Evolutionary conservation across 371 early-diverging fungal species (phyloP).

Genomic region (Syncephalis plumigaleata): DNA sequence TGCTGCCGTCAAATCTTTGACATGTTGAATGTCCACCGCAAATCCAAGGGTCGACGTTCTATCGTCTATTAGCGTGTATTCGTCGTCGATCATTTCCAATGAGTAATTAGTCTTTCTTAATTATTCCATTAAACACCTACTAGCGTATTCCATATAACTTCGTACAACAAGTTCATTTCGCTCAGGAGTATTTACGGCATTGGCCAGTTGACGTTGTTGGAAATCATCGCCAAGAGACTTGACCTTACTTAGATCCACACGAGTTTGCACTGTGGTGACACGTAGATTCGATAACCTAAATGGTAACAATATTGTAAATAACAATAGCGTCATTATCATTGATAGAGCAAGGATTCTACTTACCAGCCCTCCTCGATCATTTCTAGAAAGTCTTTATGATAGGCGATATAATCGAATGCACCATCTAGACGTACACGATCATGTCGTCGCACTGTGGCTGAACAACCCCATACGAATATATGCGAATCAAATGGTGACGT

Average conservation of each 20-base stretch:
- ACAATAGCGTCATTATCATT: too few species aligned
- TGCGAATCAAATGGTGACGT: slow-evolving; percentile 13
- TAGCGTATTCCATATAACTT: slow-evolving; percentile 35
- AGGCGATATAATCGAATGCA: slow-evolving; percentile 65
- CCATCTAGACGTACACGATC: slow-evolving; percentile 52
- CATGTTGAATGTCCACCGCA: slow-evolving; percentile 70
- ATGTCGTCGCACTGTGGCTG: slow-evolving; percentile 74
- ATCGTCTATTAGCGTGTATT: too few species aligned
- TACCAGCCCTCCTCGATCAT: slow-evolving; percentile 73
- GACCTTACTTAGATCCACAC: slow-evolving; percentile 30
- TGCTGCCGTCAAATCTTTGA: slow-evolving; percentile 24
- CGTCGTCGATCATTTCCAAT: too few species aligned
- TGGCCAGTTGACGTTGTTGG: slow-evolving; percentile 25
- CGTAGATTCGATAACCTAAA: slow-evolving; percentile 43
- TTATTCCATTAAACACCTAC: slow-evolving; percentile 10
- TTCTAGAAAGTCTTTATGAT: slow-evolving; percentile 45
- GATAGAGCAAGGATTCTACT: too few species aligned
- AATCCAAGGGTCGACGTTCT: slow-evolving; percentile 66
- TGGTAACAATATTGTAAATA: background rate
- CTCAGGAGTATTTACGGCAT: slow-evolving; percentile 33
- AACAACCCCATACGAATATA: slow-evolving; percentile 78
- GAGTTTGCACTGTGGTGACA: slow-evolving; percentile 44
- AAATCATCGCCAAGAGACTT: slow-evolving; percentile 39
- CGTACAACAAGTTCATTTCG: slow-evolving; percentile 52
- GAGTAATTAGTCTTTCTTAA: background rate